These are phyloP conservation scores for Penicillium sp. DNA, from an alignment of 2,329 filamentous ascomycete species.

Conservation along the genomic window DNA sequence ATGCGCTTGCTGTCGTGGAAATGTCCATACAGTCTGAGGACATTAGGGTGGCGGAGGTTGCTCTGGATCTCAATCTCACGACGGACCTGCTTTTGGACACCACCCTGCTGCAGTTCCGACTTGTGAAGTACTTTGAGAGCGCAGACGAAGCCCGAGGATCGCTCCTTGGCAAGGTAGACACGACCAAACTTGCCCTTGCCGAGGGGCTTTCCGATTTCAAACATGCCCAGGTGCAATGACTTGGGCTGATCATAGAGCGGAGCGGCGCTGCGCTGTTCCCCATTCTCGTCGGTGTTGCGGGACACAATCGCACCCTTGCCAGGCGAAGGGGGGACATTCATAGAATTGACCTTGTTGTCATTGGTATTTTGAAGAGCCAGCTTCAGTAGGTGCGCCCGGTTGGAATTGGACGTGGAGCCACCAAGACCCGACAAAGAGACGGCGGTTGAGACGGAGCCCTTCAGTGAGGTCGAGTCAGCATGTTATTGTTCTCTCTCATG, in stretches of 20 bases:
- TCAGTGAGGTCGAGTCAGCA: constrained; percentile 33
- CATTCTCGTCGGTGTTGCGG: constrained; percentile 53
- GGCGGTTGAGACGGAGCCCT: constrained; percentile 52
- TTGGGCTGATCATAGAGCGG: constrained; percentile 61
- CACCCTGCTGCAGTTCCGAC: constrained; percentile 75
- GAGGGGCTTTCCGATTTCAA: constrained; percentile 84
- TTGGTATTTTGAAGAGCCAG: constrained; percentile 80
- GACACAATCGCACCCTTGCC: constrained; percentile 55
- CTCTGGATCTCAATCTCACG: constrained; percentile 89
- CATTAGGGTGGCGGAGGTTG: constrained; percentile 83
- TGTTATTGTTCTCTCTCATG: constrained; percentile 2
- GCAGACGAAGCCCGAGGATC: constrained; percentile 78
- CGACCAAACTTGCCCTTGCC: constrained; percentile 88
- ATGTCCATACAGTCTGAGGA: constrained; percentile 80
- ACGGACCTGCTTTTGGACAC: constrained; percentile 83
- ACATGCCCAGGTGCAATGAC: constrained; percentile 87
- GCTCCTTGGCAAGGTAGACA: constrained; percentile 82
- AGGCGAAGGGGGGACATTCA: constrained; percentile 63
- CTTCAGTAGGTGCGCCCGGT: constrained; percentile 82
- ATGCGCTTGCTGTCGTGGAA: constrained; percentile 89
- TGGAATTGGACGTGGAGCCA: constrained; percentile 52
- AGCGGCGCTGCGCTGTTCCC: constrained; percentile 40
- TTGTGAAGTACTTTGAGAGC: constrained; percentile 87
- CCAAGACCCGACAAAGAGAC: constrained; percentile 55
- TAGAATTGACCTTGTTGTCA: constrained; percentile 58